Evolutionary conservation across 305 asterid genomes (phyloP).

Genomic region (Fraxinus sp.): DNA sequence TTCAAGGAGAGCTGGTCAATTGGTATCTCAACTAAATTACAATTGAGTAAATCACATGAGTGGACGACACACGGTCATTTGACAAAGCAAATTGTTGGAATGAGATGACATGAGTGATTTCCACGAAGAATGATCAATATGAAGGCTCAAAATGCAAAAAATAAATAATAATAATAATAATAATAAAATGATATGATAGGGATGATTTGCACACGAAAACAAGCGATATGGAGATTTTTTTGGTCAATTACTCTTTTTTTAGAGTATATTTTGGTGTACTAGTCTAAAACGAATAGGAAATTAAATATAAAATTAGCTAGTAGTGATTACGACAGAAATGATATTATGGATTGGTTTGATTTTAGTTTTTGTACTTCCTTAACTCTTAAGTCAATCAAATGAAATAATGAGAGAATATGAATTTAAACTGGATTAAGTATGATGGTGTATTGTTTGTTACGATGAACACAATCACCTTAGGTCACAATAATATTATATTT

Average conservation of each 20-base stretch:
- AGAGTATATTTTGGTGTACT: neutral
- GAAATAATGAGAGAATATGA: neutral
- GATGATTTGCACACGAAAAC: neutral
- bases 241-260: neutral
- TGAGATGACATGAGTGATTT: neutral
- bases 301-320: neutral
- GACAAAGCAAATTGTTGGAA: neutral
- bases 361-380: neutral
- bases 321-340: neutral
- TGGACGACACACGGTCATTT: neutral
- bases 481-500: neutral
- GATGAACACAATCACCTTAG: neutral
- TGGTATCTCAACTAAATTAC: neutral
- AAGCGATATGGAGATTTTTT: too few species aligned
- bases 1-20: neutral
- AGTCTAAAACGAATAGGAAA: neutral
- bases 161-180: too few species aligned
- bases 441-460: neutral
- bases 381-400: neutral
- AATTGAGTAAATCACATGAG: neutral
- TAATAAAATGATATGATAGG: too few species aligned
- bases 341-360: neutral
- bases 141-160: neutral
- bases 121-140: too few species aligned
- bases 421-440: neutral